Evolutionary conservation across 2,329 filamentous ascomycete genomes (phyloP), one percentile per base, ranked within the genome.

Genomic region (Cladophialophora yegresii): DNA sequence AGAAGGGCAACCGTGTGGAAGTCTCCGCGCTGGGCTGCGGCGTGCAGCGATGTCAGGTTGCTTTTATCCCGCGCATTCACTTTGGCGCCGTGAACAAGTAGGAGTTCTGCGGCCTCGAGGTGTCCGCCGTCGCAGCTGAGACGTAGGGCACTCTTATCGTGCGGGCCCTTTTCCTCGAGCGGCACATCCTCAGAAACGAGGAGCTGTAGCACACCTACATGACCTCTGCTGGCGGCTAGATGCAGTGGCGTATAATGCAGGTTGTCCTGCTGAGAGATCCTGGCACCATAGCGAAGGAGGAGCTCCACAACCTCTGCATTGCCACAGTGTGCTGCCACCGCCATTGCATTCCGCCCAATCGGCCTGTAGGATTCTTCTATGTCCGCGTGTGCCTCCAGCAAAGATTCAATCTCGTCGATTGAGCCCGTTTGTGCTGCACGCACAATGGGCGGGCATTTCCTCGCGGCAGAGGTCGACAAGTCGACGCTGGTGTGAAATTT

Each of bases 291-390:
- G 51, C 51, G 51, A 54, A 54, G 23, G 5, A 54, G 51, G 13
- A 54, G 28, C 28, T 54, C 51, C 7, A 54, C 51, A 22, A 54
- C 51, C 51, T 54, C 51, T 30, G 32, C 51, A 54, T 54, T 54
- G n/a, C 51, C 51, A 32, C 51, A 54, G 8, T 54, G 51, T 54
- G 51, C 51, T 30, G 51, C 51, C 23, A 54, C 51, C 9, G 51
- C 51, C 51, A 54, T 54, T 54, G 51, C 51, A 30, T 54, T 54
- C 8, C 51, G 51, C 16, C 51, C 28, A n/a, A n/a, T 54, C 28
- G 51, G 51, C 51, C 28, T 16, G 28, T 33, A 12, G 16, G 28
- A 54, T 54, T 54, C 51, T 28, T 54, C 28, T 30, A 54, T 54
- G 28, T 32, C 51, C 5, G 23, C 51, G 16, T 32, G 22, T 13